These are phyloP conservation scores for Debaryomyces robertsiae DNA, from an alignment of 1,139 yeast species.

Conservation along the genomic window DNA sequence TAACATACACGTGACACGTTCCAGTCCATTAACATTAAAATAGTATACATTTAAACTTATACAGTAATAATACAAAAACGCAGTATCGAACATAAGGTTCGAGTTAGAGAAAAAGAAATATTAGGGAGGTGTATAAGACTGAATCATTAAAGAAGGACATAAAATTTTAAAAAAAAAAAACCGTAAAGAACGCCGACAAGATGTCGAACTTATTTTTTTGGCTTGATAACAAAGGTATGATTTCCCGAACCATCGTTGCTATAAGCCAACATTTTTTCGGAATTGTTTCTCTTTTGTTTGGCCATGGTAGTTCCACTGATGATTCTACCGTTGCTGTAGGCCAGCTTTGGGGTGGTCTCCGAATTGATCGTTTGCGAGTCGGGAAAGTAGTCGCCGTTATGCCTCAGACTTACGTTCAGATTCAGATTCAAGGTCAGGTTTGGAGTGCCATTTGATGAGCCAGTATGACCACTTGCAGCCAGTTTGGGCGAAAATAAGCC, in stretches of 20 bases:
- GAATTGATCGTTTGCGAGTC: constrained; percentile 10
- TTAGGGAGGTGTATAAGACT: background rate
- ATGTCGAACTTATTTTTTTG: constrained; percentile 28
- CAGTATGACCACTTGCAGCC: constrained; percentile 22
- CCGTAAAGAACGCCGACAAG: background rate
- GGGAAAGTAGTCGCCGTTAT: constrained; percentile 5
- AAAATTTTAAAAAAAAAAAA: background rate
- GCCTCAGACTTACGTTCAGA: constrained; percentile 4
- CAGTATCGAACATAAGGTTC: background rate
- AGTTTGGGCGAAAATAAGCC: constrained; percentile 55
- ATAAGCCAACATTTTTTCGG: constrained; percentile 44
- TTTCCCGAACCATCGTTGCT: constrained; percentile 47
- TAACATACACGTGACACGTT: constrained; percentile 2
- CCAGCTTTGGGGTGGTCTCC: constrained; percentile 25
- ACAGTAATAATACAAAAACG: constrained; percentile 2
- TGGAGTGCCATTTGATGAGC: constrained; percentile 29
- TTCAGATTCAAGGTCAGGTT: constrained; percentile 18
- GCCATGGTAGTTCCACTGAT: constrained; percentile 23
- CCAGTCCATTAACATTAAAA: background rate
- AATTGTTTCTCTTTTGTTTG: constrained; percentile 26
- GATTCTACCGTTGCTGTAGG: constrained; percentile 28
- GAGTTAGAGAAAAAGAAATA: constrained; percentile 2
- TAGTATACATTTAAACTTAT: constrained; percentile 7
- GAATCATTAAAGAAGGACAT: background rate
- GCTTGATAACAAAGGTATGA: constrained; percentile 43